Evolutionary conservation across 2,329 filamentous ascomycete species (phyloP).

Genomic region (Fusarium torreyae): DNA sequence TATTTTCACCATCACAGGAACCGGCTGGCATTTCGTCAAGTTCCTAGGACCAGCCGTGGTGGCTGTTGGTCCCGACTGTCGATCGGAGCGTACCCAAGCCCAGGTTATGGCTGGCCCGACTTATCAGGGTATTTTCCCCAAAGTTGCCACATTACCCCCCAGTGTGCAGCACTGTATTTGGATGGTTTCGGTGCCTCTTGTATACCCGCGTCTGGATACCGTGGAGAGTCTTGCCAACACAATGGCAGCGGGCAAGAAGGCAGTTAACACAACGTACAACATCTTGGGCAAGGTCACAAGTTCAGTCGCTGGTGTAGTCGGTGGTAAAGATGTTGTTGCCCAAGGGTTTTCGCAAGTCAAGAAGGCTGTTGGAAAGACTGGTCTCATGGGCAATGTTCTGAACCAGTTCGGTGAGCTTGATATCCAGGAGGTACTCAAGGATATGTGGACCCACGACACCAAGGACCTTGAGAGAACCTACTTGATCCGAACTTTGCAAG

Average conservation of each 20-base stretch:
- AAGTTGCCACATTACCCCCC: conserved; percentile 89
- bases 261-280: conserved; percentile 96
- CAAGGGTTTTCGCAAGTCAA: conserved; percentile 96
- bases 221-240: conserved; percentile 94
- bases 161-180: conserved; percentile 97
- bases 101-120: conserved; percentile 97
- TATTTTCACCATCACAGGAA: conserved; percentile 96
- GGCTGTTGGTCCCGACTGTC: conserved; percentile 90
- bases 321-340: conserved; percentile 92
- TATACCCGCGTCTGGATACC: conserved; percentile 92
- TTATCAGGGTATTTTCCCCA: conserved; percentile 97
- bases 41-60: conserved; percentile 93
- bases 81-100: conserved; percentile 89
- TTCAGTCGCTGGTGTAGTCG: conserved; percentile 94
- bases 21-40: conserved; percentile 98
- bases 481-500: conserved; percentile 93
- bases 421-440: conserved; percentile 91
- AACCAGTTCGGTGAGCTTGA: conserved; percentile 98
- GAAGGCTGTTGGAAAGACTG: conserved; percentile 94
- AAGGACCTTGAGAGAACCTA: conserved; percentile 99
- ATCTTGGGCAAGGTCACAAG: conserved; percentile 95
- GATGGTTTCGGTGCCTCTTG: conserved; percentile 91
- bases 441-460: conserved; percentile 98
- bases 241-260: conserved; percentile 94
- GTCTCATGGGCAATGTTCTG: conserved; percentile 94